These are phyloP conservation scores for Parietichytrium sp. DNA, from an alignment of 108 stramenopile species.

Conservation along the genomic window DNA sequence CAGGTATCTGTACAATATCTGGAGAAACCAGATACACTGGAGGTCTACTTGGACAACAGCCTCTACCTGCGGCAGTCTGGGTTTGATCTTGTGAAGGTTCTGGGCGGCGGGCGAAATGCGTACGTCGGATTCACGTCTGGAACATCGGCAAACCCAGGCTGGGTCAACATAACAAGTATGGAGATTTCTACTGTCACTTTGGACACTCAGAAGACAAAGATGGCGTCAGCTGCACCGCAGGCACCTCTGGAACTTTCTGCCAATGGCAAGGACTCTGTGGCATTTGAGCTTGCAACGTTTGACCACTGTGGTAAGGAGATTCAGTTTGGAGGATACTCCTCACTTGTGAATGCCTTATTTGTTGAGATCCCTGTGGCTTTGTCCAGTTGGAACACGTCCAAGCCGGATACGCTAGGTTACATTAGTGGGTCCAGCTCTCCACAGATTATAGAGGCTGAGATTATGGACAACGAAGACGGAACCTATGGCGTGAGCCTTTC, in stretches of 20 bases:
- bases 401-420: not conserved
- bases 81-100: not conserved
- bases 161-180: not conserved
- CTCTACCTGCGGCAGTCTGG: conserved; percentile 24
- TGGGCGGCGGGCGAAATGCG: conserved; percentile 30
- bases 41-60: not conserved
- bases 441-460: not conserved
- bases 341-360: not conserved
- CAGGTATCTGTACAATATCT: not conserved
- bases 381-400: not conserved
- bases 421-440: not conserved
- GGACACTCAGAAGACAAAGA: not conserved
- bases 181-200: not conserved
- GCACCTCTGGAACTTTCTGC: not conserved
- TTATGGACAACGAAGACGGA: not conserved
- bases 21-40: not conserved
- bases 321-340: not conserved
- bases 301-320: conserved; percentile 18
- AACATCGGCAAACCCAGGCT: not conserved
- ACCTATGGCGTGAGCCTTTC: not conserved
- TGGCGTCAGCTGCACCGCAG: not conserved
- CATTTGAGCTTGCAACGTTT: not conserved
- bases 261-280: not conserved
- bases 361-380: conserved; percentile 29
- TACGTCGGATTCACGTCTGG: conserved; percentile 13